These are phyloP conservation scores for Omphalotus olearius DNA, from an alignment of 1,284 basidiomycete species.

Conservation along the genomic window DNA sequence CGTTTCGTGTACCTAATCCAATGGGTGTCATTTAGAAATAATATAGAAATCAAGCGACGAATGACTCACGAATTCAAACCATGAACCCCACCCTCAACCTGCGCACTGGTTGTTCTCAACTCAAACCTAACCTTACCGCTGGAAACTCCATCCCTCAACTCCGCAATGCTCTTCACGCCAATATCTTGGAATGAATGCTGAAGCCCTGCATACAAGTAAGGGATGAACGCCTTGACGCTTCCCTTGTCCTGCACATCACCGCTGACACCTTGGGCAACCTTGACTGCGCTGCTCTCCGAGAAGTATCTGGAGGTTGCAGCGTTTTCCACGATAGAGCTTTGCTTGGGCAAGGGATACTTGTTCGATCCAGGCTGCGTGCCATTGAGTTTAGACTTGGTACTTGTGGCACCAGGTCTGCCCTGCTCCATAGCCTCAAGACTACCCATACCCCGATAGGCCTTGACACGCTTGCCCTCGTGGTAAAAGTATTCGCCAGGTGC, in stretches of 20 bases:
- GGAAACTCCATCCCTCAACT: conserved; percentile 61
- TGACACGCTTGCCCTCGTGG: conserved; percentile 97
- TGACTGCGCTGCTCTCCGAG: conserved; percentile 91
- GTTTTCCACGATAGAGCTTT: conserved; percentile 70
- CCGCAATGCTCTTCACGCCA: conserved; percentile 68
- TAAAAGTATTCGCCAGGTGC: conserved; percentile 99
- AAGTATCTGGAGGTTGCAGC: conserved; percentile 98
- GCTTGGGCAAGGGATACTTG: conserved; percentile 47
- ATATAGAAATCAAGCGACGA: background rate
- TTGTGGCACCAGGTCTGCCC: conserved; percentile 45
- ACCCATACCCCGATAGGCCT: conserved; percentile 99
- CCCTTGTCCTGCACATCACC: conserved; percentile 99
- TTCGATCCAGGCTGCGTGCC: conserved; percentile 31
- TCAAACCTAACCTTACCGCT: conserved; percentile 84
- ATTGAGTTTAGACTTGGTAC: conserved; percentile 26
- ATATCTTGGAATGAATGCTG: conserved; percentile 97
- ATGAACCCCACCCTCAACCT: conserved; percentile 95
- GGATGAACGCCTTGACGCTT: conserved; percentile 85
- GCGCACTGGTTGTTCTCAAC: conserved; percentile 91
- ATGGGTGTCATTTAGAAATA: background rate
- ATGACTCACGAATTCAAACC: conserved; percentile 74
- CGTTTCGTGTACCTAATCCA: conserved; percentile 28
- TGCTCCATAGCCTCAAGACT: conserved; percentile 96
- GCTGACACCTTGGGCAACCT: conserved; percentile 96
- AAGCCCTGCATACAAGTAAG: conserved; percentile 89